Percentiles rank a stretch among this genome's conserved stretches.
These are phyloP conservation scores for Flaveria floridana DNA, from an alignment of 140 eudicot genomes.

Conservation along the genomic window DNA sequence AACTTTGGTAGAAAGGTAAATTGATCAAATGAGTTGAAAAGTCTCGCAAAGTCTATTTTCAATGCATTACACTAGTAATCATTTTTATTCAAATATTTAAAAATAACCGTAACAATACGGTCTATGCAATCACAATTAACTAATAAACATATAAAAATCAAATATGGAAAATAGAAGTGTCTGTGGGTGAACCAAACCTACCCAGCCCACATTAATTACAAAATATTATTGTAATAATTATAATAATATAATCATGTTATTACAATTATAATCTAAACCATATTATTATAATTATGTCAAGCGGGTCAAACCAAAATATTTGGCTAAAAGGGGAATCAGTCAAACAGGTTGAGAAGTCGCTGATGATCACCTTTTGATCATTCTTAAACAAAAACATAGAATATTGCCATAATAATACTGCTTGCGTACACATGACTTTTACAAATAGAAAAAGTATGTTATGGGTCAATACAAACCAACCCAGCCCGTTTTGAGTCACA, in stretches of 20 bases:
- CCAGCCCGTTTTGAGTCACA: neutral
- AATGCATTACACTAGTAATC: no score
- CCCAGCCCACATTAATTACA: neutral
- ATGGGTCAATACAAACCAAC: neutral
- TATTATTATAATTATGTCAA: neutral
- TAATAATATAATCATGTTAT: neutral
- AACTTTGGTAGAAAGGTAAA: neutral
- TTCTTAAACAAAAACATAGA: neutral
- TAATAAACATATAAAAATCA: no score
- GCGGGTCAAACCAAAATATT: neutral
- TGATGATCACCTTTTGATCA: neutral
- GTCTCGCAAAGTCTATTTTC: neutral
- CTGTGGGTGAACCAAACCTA: no score
- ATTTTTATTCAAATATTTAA: no score
- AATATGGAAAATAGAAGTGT: no score
- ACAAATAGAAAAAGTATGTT: neutral
- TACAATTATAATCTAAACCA: neutral
- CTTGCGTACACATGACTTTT: neutral
- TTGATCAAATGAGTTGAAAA: neutral
- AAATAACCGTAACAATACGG: no score
- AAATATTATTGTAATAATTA: neutral
- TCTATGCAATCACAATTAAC: no score
- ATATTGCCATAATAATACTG: neutral
- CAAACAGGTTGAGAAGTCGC: constrained; percentile 7
- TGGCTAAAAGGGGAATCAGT: neutral